Evolutionary conservation across 805 yeast genomes (phyloP).

Genomic region (Hanseniaspora hatyaiensis): DNA sequence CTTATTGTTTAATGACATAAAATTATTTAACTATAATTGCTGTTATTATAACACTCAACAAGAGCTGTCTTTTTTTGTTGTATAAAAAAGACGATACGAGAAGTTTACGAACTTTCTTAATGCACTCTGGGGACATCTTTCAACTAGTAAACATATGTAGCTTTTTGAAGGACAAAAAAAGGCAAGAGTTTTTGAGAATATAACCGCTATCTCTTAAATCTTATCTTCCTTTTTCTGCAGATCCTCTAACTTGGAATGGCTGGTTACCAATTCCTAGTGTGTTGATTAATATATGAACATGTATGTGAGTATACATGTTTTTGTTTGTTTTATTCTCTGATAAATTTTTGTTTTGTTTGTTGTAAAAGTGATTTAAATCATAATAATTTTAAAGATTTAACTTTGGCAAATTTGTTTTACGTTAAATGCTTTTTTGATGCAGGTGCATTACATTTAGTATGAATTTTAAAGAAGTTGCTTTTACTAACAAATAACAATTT

Average conservation of each 20-base stretch:
- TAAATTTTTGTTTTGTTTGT: background rate
- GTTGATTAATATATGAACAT: no score
- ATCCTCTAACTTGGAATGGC: conserved; percentile 32
- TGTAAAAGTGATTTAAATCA: background rate
- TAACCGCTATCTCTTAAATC: background rate
- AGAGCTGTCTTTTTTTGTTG: conserved; percentile 12
- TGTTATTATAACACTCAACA: conserved; percentile 14
- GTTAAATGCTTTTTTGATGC: conserved; percentile 5
- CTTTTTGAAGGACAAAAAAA: conserved; percentile 14
- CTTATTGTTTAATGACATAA: conserved; percentile 7
- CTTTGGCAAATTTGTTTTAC: background rate
- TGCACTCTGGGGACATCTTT: conserved; percentile 16
- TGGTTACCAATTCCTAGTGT: conserved; percentile 33
- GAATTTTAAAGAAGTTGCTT: background rate
- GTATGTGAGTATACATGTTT: no score
- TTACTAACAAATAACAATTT: conserved; percentile 6
- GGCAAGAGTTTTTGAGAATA: conserved; percentile 4
- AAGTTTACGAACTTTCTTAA: conserved; percentile 13
- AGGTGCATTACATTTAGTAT: conserved; percentile 13
- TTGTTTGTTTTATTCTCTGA: background rate
- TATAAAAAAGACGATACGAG: no score
- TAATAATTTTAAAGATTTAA: no score
- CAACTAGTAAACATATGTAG: no score
- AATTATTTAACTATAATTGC: background rate
- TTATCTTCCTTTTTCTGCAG: conserved; percentile 28